Percentiles rank a stretch among this genome's conserved stretches.
Evolutionary conservation across 2,329 filamentous ascomycete species (phyloP).

Genomic region (Fusarium fracticaudum): DNA sequence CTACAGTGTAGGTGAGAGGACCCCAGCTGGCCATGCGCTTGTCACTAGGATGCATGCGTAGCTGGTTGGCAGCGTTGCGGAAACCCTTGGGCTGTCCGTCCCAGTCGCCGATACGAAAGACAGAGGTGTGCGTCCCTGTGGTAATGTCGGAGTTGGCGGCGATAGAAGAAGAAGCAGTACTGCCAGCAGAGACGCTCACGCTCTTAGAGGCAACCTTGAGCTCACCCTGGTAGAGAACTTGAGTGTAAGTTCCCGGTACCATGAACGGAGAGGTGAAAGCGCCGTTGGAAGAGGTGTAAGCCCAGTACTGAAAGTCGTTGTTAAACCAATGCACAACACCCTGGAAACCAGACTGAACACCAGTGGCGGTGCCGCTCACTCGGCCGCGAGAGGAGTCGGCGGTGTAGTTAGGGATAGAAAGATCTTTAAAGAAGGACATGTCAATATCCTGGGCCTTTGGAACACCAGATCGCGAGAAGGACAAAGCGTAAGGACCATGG

Average conservation of each 20-base stretch:
- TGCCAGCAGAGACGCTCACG: conserved; percentile 61
- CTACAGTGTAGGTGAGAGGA: conserved; percentile 69
- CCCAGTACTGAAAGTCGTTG: conserved; percentile 71
- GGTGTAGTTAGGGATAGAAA: conserved; percentile 68
- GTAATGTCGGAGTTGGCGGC: conserved; percentile 56
- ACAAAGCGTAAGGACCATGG: conserved; percentile 72
- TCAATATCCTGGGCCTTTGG: conserved; percentile 60
- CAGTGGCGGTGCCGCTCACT: conserved; percentile 69
- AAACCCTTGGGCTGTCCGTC: conserved; percentile 73
- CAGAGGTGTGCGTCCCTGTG: conserved; percentile 58
- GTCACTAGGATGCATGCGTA: conserved; percentile 75
- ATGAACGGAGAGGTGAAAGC: conserved; percentile 71
- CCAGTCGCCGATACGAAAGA: conserved; percentile 73
- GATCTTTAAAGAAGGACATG: conserved; percentile 67
- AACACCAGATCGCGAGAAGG: conserved; percentile 67
- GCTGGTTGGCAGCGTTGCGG: conserved; percentile 72
- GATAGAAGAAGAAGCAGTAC: conserved; percentile 60
- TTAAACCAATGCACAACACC: conserved; percentile 75
- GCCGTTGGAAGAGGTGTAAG: conserved; percentile 62
- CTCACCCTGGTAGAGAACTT: conserved; percentile 71
- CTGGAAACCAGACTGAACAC: conserved; percentile 61
- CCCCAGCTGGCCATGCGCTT: conserved; percentile 70
- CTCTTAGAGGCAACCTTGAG: conserved; percentile 61
- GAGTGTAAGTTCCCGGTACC: conserved; percentile 75
- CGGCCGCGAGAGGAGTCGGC: conserved; percentile 64